These are phyloP conservation scores for Leucosporidium scottii DNA, from an alignment of 768 basidiomycete species.

Conservation along the genomic window DNA sequence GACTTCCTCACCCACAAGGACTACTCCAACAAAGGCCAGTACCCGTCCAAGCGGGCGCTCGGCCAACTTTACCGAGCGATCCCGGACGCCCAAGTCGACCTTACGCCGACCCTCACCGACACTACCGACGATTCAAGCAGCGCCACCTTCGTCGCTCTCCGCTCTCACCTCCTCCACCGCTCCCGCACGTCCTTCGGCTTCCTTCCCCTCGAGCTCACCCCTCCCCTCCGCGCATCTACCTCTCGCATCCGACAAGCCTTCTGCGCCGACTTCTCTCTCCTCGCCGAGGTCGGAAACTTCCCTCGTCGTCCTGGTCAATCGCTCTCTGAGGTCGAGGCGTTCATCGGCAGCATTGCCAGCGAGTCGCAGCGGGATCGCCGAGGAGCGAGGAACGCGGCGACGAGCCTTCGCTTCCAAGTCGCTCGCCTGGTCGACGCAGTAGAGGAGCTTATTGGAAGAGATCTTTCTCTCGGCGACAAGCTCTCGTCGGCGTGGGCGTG, in stretches of 20 bases:
- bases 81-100: slow-evolving; percentile 4
- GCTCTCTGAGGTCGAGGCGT: neutral
- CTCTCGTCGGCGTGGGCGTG: neutral
- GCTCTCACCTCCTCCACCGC: neutral
- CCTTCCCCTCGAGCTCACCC: neutral
- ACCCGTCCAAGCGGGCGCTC: slow-evolving; percentile 62
- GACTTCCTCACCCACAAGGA: slow-evolving; percentile 43
- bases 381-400: neutral
- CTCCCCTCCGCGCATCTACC: neutral
- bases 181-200: neutral
- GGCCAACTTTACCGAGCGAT: slow-evolving; percentile 65
- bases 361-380: neutral
- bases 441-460: neutral
- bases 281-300: neutral
- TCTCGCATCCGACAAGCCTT: neutral
- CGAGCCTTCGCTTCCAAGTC: neutral
- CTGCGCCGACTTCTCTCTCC: slow-evolving; percentile 1
- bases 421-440: slow-evolving; percentile 6
- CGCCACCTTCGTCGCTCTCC: neutral
- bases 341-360: neutral
- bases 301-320: neutral
- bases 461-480: too few species aligned
- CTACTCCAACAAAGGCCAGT: slow-evolving; percentile 41
- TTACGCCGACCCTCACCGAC: neutral
- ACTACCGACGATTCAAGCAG: neutral